These are phyloP conservation scores for Boletus rubroflammeus DNA, from an alignment of 768 basidiomycete genomes.

Conservation along the genomic window DNA sequence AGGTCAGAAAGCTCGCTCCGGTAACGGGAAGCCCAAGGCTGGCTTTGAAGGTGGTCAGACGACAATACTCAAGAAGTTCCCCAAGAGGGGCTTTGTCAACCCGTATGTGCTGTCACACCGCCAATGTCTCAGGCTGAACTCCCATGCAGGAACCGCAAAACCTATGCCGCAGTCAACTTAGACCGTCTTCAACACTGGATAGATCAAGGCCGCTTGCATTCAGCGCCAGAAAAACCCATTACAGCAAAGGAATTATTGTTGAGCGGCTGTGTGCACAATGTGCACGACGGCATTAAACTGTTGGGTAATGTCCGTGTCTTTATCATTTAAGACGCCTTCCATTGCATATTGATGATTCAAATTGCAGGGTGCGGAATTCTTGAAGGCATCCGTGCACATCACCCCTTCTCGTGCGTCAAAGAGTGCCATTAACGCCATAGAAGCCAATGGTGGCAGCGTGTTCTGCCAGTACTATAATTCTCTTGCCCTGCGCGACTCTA, in stretches of 20 bases:
- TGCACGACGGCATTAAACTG: slow-evolving; percentile 88
- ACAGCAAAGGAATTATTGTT: slow-evolving; percentile 82
- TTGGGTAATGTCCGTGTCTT: slow-evolving; percentile 65
- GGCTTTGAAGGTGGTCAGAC: slow-evolving; percentile 98
- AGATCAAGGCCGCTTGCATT: slow-evolving; percentile 74
- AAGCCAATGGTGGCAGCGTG: slow-evolving; percentile 75
- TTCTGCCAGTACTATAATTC: slow-evolving; percentile 91
- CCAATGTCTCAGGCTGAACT: background rate
- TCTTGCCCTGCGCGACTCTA: slow-evolving; percentile 74
- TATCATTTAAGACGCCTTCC: background rate
- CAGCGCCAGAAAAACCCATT: slow-evolving; percentile 77
- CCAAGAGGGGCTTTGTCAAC: slow-evolving; percentile 93
- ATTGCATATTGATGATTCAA: background rate
- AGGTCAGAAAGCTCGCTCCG: slow-evolving; percentile 91
- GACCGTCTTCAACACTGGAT: slow-evolving; percentile 91
- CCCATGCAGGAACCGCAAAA: slow-evolving; percentile 60
- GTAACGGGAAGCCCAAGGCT: slow-evolving; percentile 73
- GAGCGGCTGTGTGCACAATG: slow-evolving; percentile 85
- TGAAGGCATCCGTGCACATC: slow-evolving; percentile 73
- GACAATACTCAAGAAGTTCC: slow-evolving; percentile 83
- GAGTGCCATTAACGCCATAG: slow-evolving; percentile 81
- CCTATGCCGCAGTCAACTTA: slow-evolving; percentile 80
- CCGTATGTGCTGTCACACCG: slow-evolving; percentile 50
- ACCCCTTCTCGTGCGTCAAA: slow-evolving; percentile 82
- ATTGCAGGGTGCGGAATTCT: slow-evolving; percentile 57